Percentiles rank a stretch among this genome's conserved stretches.
These are phyloP conservation scores for Lipomyces sp. DNA, from an alignment of 805 yeast species.

Conservation along the genomic window DNA sequence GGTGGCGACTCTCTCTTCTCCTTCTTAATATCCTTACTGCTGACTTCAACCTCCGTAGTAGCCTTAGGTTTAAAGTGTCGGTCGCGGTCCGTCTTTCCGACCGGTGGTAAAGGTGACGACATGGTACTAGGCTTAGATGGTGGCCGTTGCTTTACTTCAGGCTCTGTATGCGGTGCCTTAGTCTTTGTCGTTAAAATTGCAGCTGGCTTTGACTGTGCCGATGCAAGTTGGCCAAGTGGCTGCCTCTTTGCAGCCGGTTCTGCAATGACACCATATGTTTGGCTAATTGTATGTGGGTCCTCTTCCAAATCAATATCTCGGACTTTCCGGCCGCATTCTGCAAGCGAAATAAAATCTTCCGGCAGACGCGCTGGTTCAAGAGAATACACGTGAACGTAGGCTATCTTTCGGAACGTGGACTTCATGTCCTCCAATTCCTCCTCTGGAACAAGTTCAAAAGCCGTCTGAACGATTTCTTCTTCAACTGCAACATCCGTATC, in stretches of 20 bases:
- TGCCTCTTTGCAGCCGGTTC: constrained; percentile 4
- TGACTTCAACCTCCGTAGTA: neutral
- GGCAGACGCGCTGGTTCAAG: constrained; percentile 24
- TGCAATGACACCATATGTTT: constrained; percentile 12
- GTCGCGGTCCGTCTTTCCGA: neutral
- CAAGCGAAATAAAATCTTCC: constrained; percentile 18
- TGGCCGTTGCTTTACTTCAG: constrained; percentile 1
- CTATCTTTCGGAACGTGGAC: constrained; percentile 16
- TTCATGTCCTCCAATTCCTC: constrained; percentile 31
- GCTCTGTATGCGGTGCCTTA: constrained; percentile 11
- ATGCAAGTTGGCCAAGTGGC: constrained; percentile 7
- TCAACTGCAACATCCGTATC: constrained; percentile 1
- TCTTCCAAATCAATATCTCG: constrained; percentile 17
- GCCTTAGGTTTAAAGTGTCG: neutral
- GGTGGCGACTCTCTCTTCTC: neutral
- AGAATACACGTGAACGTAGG: constrained; percentile 27
- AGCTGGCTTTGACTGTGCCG: constrained; percentile 8
- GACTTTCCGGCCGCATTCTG: constrained; percentile 27
- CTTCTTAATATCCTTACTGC: neutral
- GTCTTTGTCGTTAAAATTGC: constrained; percentile 16
- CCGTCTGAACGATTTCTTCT: constrained; percentile 7
- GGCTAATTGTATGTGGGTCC: constrained; percentile 12
- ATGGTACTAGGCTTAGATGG: neutral
- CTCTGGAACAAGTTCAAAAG: constrained; percentile 30
- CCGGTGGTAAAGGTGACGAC: neutral